Base-by-base conservation (phyloP, 306 rosid genomes). In the Begonia masoniana region DNA sequence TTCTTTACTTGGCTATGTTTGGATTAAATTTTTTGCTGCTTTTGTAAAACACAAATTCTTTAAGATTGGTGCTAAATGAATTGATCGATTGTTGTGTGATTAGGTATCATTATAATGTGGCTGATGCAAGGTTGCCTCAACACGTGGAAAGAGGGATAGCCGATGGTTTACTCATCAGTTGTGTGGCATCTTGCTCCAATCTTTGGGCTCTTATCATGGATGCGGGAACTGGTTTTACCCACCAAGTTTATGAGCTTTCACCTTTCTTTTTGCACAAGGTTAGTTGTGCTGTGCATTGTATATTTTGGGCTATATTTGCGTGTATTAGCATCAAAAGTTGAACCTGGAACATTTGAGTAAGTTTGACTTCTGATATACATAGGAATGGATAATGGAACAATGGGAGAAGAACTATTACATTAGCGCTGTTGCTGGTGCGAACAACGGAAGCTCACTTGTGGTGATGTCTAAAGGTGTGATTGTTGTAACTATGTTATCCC, bases 141-240 rank as follows among this genome's bases (percentile, higher is more conserved):
- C 97, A 85, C 64, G 86, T 89, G 50, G 97, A 89, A 58, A 89
- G 83, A 73, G 97, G 97, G 49, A 68, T 82, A 80, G 85, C 94
- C 53, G 97, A 89, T 71, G 95, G 95, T 49, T 81, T 89, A 65
- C 94, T 78, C 54, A 89, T 89, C 53, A 85, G 89, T 62, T 89
- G 95, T 47, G 97, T 89, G 59, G 68, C 95, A 19, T 89, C 95
- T 43, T 85, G 95, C 66, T 76, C 95, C 63, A 82, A 80, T 80
- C 89, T 85, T 21, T 89, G 97, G 97, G 95, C 97, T 35, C 92
- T 89, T 55, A 89, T 89, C 59, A 89, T 89, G 97, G 97, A 89
- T 59, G 95, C 95, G 46, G 95, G 95, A 68, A 89, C 97, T 58
- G 86, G 86, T 67, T 89, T 82, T 70, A 59, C 89, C 1, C 59